Conservation (phyloP, 768 basidiomycete species). For the Serpula lacrymans region DNA sequence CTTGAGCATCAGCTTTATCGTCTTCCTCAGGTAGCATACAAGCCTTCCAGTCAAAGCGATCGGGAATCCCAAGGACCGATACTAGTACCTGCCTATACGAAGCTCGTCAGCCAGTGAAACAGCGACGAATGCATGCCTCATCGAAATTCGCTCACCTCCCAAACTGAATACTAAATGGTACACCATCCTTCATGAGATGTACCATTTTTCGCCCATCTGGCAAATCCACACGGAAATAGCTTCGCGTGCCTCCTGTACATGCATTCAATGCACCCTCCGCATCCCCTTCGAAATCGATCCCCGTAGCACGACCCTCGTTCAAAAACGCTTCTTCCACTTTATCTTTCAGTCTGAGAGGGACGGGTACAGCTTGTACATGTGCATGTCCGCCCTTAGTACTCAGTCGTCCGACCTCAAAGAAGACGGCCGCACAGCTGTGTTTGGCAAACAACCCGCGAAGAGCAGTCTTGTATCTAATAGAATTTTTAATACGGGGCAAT, state of each 20-base stretch:
- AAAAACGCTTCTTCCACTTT: constrained; percentile 70
- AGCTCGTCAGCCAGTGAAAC: background rate
- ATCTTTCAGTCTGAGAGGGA: constrained; percentile 60
- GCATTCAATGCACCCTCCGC: constrained; percentile 57
- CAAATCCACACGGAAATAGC: constrained; percentile 90
- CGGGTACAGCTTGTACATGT: constrained; percentile 83
- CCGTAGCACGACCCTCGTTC: constrained; percentile 59
- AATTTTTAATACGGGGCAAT: no score
- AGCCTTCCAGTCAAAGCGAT: constrained; percentile 89
- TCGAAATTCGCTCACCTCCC: constrained; percentile 62
- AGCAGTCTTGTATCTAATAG: constrained; percentile 70
- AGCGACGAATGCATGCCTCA: background rate
- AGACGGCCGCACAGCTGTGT: constrained; percentile 63
- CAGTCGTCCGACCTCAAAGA: constrained; percentile 86
- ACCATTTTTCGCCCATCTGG: constrained; percentile 85
- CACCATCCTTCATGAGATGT: constrained; percentile 74
- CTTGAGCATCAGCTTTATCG: constrained; percentile 77
- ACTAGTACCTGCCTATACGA: constrained; percentile 73
- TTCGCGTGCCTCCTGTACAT: constrained; percentile 47
- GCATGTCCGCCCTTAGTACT: constrained; percentile 90
- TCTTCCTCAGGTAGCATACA: constrained; percentile 82
- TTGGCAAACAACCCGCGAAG: constrained; percentile 70
- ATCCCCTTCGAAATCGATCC: constrained; percentile 75
- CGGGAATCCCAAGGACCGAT: constrained; percentile 66
- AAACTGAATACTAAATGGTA: constrained; percentile 88